phyloP scores from a whole-genome alignment of 441 rosid genomes.

The Erodium texanum region DNA sequence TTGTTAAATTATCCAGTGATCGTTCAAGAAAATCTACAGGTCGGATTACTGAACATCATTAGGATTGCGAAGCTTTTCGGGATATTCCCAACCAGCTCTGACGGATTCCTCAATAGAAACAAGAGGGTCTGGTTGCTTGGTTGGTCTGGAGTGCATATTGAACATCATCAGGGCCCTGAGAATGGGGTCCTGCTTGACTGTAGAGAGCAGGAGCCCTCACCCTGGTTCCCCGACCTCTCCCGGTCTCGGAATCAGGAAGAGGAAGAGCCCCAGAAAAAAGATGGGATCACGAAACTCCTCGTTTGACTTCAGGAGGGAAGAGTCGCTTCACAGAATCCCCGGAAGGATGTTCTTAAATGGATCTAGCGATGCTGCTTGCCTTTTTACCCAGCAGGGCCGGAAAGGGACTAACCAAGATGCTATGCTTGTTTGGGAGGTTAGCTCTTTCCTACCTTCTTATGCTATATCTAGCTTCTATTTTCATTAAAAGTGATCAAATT shows the following conservation, averaged over 20 bases:
- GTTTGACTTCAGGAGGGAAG: constrained; percentile 58
- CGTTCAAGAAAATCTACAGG: constrained; percentile 14
- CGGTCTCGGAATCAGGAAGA: constrained; percentile 47
- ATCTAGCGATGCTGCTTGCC: constrained; percentile 63
- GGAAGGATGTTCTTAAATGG: constrained; percentile 84
- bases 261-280: constrained; percentile 60
- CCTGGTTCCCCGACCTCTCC: constrained; percentile 85
- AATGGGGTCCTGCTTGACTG: constrained; percentile 99
- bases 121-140: constrained; percentile 47
- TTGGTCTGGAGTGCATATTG: constrained; percentile 94
- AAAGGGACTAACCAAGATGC: constrained; percentile 99
- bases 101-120: constrained; percentile 57
- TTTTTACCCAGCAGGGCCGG: constrained; percentile 88
- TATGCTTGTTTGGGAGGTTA: constrained; percentile 99
- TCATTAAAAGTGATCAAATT: no score
- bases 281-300: constrained; percentile 57
- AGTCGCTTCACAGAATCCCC: constrained; percentile 58
- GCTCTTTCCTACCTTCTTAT: constrained; percentile 19
- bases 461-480: no score
- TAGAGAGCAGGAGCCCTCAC: constrained; percentile 75
- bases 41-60: constrained; percentile 10
- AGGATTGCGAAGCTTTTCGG: constrained; percentile 2
- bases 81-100: constrained; percentile 22
- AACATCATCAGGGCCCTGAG: constrained; percentile 94
- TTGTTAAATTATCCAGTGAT: background rate